Conservation (phyloP, 768 basidiomycete genomes). For the Russula dissimulans region DNA sequence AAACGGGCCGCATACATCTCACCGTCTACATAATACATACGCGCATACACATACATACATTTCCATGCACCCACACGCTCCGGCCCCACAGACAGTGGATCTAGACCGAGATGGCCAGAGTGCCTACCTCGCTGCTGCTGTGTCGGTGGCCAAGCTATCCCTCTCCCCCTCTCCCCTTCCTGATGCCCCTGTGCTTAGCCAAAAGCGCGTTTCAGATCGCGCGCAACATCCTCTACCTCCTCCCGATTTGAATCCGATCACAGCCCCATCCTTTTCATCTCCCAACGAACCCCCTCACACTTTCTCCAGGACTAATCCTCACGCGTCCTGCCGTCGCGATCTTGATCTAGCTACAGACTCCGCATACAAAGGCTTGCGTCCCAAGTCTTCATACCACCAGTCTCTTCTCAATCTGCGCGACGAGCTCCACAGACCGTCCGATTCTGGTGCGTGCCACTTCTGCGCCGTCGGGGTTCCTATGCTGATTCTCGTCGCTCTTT, state of each 20-base stretch:
- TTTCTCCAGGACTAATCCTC: neutral
- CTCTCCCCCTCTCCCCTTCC: conserved; percentile 27
- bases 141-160: conserved; percentile 3
- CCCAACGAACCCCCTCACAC: conserved; percentile 16
- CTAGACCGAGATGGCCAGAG: conserved; percentile 8
- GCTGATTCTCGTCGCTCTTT: neutral
- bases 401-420: conserved; percentile 17
- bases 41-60: neutral
- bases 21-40: no score
- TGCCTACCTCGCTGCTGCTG: conserved; percentile 1
- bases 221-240: conserved; percentile 36
- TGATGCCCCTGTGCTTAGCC: conserved; percentile 24
- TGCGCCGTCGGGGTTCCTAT: neutral
- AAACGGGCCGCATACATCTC: neutral
- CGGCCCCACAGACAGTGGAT: conserved; percentile 7
- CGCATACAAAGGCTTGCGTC: conserved; percentile 4
- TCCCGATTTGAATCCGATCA: conserved; percentile 39
- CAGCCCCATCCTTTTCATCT: conserved; percentile 9
- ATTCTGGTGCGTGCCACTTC: conserved; percentile 11
- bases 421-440: conserved; percentile 7
- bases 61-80: neutral
- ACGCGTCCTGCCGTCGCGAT: conserved; percentile 2
- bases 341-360: conserved; percentile 4
- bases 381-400: conserved; percentile 14
- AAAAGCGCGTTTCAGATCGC: conserved; percentile 24